These are phyloP conservation scores for Alternaria brassicicola DNA, from an alignment of 2,329 filamentous ascomycete genomes.

Conservation along the genomic window DNA sequence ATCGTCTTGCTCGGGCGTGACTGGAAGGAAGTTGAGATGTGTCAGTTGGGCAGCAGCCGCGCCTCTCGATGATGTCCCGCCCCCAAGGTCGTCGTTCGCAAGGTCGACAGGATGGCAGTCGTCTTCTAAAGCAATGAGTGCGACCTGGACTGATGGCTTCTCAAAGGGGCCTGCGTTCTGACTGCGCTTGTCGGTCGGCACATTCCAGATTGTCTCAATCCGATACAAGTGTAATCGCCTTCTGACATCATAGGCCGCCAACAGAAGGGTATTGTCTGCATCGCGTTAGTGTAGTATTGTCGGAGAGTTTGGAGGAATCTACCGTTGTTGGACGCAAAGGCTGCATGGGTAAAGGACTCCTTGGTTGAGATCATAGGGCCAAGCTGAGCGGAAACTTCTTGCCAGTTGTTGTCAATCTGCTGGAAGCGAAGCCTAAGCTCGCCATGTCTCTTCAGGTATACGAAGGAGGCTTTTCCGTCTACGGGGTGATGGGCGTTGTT, in stretches of 20 bases:
- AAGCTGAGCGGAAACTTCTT: conserved; percentile 74
- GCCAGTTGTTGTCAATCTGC: conserved; percentile 73
- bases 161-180: conserved; percentile 52
- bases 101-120: conserved; percentile 40
- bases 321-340: conserved; percentile 71
- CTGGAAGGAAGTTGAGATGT: conserved; percentile 74
- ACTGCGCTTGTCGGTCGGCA: conserved; percentile 62
- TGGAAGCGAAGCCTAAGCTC: conserved; percentile 77
- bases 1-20: conserved; percentile 66
- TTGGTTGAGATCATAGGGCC: conserved; percentile 72
- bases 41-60: conserved; percentile 60
- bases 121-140: conserved; percentile 38
- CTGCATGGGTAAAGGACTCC: conserved; percentile 49
- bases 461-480: conserved; percentile 71
- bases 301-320: conserved; percentile 52
- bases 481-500: conserved; percentile 76
- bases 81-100: conserved; percentile 30
- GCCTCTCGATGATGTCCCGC: conserved; percentile 30
- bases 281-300: conserved; percentile 1
- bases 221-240: conserved; percentile 77
- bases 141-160: conserved; percentile 41
- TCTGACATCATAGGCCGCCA: conserved; percentile 71
- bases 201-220: conserved; percentile 75
- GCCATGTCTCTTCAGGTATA: conserved; percentile 78
- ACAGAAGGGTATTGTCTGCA: conserved; percentile 60